phyloP scores from a whole-genome alignment of 495 filamentous ascomycete species.

The Cercophora scortea region DNA sequence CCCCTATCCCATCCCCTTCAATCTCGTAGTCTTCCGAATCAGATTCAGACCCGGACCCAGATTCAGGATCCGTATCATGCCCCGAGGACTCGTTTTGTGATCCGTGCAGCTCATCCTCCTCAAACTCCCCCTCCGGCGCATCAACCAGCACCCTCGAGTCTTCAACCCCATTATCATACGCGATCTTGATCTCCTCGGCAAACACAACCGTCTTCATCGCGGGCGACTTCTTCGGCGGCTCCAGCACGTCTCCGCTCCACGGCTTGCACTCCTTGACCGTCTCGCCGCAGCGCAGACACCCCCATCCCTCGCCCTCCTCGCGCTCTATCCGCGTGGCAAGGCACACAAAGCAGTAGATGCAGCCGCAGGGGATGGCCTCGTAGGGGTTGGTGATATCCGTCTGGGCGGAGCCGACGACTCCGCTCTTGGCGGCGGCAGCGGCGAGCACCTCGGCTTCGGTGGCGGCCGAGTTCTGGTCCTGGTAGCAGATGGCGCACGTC shows the following conservation, averaged over 20 bases:
- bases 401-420: conserved; percentile 76
- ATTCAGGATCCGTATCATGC: background rate
- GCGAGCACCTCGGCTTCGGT: conserved; percentile 64
- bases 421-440: conserved; percentile 55
- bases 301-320: conserved; percentile 94
- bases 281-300: conserved; percentile 86
- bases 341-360: conserved; percentile 96
- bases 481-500: conserved; percentile 97
- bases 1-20: background rate
- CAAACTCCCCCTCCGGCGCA: background rate
- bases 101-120: background rate
- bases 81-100: background rate
- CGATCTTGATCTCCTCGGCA: conserved; percentile 42
- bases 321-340: conserved; percentile 81
- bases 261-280: conserved; percentile 82
- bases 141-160: background rate
- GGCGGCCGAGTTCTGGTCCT: conserved; percentile 71
- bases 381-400: conserved; percentile 97
- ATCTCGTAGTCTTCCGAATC: background rate
- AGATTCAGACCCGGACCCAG: background rate
- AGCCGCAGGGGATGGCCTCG: conserved; percentile 82
- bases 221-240: conserved; percentile 44
- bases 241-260: conserved; percentile 82
- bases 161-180: conserved; percentile 2
- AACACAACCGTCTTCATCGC: conserved; percentile 64